A percentile compares a stretch with the other conserved stretches of the same genome.
These are phyloP conservation scores for Xylaria palmicola DNA, from an alignment of 495 filamentous ascomycete species.

Conservation along the genomic window DNA sequence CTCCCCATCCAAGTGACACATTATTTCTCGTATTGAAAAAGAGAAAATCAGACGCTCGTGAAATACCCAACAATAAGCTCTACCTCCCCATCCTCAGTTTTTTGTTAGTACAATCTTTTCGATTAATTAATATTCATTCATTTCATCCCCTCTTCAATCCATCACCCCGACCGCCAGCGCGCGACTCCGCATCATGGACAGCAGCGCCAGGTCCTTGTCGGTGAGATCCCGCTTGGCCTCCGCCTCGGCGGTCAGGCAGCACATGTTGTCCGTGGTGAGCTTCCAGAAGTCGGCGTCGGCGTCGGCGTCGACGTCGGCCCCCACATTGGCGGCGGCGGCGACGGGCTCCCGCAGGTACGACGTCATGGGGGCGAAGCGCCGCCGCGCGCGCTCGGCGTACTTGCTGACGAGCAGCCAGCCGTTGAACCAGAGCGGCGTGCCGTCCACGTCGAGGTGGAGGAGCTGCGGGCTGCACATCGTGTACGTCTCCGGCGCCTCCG, in stretches of 20 bases:
- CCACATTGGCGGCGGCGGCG: no score
- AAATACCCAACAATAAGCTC: neutral
- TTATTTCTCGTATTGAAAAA: no score
- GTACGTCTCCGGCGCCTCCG: neutral
- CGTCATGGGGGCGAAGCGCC: slow-evolving; percentile 12
- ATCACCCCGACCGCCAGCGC: slow-evolving; percentile 6
- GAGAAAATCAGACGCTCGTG: no score
- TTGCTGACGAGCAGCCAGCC: slow-evolving; percentile 28
- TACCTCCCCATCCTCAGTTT: neutral
- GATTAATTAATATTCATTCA: neutral
- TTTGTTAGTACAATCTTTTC: neutral
- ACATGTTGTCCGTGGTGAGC: slow-evolving; percentile 12
- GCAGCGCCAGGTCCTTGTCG: neutral
- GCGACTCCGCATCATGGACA: slow-evolving; percentile 13
- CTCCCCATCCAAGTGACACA: no score
- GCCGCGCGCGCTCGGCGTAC: slow-evolving; percentile 9
- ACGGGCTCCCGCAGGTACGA: slow-evolving; percentile 8
- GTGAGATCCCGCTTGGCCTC: neutral
- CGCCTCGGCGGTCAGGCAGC: slow-evolving; percentile 6
- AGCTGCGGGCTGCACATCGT: slow-evolving; percentile 30
- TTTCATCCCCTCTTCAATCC: neutral
- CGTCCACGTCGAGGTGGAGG: slow-evolving; percentile 28
- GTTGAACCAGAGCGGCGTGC: slow-evolving; percentile 30
- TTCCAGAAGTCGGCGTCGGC: slow-evolving; percentile 13
- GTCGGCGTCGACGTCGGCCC: neutral